Conservation (phyloP, 2,329 filamentous ascomycete species). For the Aspergillus japonicus region DNA sequence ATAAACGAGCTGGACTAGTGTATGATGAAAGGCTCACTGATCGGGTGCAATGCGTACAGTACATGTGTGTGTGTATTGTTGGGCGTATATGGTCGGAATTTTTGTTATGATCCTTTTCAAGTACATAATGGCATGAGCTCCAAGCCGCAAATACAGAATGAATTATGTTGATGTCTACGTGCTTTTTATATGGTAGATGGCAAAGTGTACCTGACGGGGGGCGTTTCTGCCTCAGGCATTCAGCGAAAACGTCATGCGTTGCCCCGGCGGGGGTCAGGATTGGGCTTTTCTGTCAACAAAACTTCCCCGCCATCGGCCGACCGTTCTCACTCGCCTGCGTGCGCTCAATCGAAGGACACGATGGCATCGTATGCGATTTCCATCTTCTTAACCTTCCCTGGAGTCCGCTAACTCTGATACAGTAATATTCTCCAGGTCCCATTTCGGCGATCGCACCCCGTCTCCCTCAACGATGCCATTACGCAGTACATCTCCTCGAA, state of each 20-base stretch:
- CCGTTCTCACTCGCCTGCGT: slow-evolving; percentile 9
- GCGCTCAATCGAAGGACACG: slow-evolving; percentile 13
- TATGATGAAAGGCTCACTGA: not conserved
- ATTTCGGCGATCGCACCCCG: slow-evolving; percentile 78
- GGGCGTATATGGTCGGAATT: slow-evolving; percentile 9
- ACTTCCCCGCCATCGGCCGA: slow-evolving; percentile 15
- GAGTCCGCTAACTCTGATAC: slow-evolving; percentile 1
- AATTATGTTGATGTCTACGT: not conserved
- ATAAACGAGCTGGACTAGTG: slow-evolving; percentile 41
- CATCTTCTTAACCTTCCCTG: not conserved
- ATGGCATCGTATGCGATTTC: slow-evolving; percentile 37
- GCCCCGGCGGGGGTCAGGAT: slow-evolving; percentile 27
- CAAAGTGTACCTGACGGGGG: not conserved
- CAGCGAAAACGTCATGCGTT: not conserved
- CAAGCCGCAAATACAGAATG: slow-evolving; percentile 27
- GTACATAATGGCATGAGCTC: slow-evolving; percentile 24
- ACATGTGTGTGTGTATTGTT: not conserved
- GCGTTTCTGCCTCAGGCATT: not conserved
- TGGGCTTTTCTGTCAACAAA: slow-evolving; percentile 29
- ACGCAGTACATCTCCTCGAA: slow-evolving; percentile 95
- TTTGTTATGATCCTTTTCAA: slow-evolving; percentile 10
- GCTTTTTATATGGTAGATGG: too few relatives aligned
- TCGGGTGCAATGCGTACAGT: not conserved
- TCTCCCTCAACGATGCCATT: slow-evolving; percentile 78
- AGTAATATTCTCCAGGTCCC: slow-evolving; percentile 68